These are phyloP conservation scores for Claviceps maximensis DNA, from an alignment of 2,329 filamentous ascomycete genomes.

Conservation along the genomic window DNA sequence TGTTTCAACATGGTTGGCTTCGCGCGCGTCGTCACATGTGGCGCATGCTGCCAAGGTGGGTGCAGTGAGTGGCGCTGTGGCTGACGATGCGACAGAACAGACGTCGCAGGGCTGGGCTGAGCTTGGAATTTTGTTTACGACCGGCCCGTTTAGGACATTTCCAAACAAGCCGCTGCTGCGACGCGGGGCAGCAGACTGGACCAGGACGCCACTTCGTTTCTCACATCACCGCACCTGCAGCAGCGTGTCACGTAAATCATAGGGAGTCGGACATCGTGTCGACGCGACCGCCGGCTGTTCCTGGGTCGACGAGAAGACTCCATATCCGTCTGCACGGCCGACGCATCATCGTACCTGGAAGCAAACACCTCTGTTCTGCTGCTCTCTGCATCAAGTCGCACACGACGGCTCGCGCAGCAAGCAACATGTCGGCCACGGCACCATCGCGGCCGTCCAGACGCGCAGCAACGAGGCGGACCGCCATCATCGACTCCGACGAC, in stretches of 20 bases:
- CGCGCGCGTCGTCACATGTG: slow-evolving; percentile 11
- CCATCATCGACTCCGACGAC: slow-evolving; percentile 70
- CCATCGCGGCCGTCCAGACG: slow-evolving; percentile 26
- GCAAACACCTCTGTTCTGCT: not conserved
- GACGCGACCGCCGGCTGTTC: not conserved
- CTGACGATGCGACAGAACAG: not conserved
- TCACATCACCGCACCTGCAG: not conserved
- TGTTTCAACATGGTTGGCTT: not conserved
- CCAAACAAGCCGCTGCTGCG: slow-evolving; percentile 21
- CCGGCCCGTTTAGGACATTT: slow-evolving; percentile 23
- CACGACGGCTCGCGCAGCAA: not conserved
- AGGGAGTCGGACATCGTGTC: not conserved
- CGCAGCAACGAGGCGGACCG: slow-evolving; percentile 50
- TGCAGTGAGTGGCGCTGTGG: slow-evolving; percentile 2
- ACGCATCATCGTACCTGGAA: not conserved
- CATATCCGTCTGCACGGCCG: not conserved
- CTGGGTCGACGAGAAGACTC: not conserved
- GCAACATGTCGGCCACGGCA: slow-evolving; percentile 18
- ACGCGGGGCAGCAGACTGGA: slow-evolving; percentile 12
- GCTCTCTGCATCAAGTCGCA: not conserved
- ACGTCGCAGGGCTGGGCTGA: not conserved
- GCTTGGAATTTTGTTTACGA: slow-evolving; percentile 31
- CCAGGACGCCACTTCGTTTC: slow-evolving; percentile 1
- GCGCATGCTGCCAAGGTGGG: not conserved
- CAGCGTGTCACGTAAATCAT: too few species aligned